Evolutionary conservation across 2,329 filamentous ascomycete genomes (phyloP).

Genomic region (Blastomyces silverae): DNA sequence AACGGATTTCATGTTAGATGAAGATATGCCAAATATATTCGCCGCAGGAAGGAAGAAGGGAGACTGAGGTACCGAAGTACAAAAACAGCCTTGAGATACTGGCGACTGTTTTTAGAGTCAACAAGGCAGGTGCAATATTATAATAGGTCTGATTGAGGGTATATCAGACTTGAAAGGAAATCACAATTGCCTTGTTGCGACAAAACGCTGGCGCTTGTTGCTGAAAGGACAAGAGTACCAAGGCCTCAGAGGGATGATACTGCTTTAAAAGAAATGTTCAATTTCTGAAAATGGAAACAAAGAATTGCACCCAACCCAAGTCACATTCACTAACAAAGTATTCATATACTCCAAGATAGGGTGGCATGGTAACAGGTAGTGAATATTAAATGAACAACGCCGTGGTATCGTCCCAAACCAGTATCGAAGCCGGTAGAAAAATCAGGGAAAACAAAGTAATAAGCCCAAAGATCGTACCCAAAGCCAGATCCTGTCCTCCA

Average conservation of each 20-base stretch:
- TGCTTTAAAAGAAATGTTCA: not conserved
- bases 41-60: not conserved
- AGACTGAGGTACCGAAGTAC: not conserved
- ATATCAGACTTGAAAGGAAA: not conserved
- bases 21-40: not conserved
- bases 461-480: not conserved
- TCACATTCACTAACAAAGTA: conserved; percentile 3
- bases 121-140: not conserved
- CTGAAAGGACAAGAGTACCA: not conserved
- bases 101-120: not conserved
- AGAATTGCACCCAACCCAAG: conserved; percentile 2
- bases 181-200: not conserved
- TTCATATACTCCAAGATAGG: not conserved
- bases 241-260: not conserved
- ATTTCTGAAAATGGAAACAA: not conserved
- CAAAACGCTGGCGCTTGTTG: not conserved
- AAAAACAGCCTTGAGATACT: not conserved
- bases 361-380: not conserved
- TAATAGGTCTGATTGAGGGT: not conserved
- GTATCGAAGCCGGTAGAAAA: conserved; percentile 1
- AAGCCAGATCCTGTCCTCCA: not conserved
- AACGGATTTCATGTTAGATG: not conserved
- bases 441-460: not conserved
- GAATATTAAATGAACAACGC: conserved; percentile 7
- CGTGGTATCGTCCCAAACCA: conserved; percentile 6